Percentiles rank a stretch among this genome's conserved stretches.
These are phyloP conservation scores for Vicia faba DNA, from an alignment of 306 rosid genomes.

Conservation along the genomic window DNA sequence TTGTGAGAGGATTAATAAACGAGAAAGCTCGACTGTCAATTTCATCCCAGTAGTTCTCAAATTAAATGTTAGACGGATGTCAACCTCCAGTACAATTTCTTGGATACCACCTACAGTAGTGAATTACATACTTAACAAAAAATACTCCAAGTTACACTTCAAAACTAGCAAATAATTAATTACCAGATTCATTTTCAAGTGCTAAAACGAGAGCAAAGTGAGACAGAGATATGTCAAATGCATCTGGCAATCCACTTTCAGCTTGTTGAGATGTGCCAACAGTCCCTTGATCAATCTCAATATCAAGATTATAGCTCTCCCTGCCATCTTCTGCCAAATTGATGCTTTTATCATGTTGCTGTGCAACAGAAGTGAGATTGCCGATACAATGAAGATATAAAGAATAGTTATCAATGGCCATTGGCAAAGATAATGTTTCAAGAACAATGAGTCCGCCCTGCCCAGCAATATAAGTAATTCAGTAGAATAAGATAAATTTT, in stretches of 20 bases:
- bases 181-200: slow-evolving; percentile 70
- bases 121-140: slow-evolving; percentile 31
- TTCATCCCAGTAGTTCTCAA: slow-evolving; percentile 50
- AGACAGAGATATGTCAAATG: slow-evolving; percentile 59
- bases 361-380: slow-evolving; percentile 49
- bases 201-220: slow-evolving; percentile 56
- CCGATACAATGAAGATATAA: slow-evolving; percentile 49
- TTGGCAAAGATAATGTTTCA: slow-evolving; percentile 64
- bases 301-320: slow-evolving; percentile 39
- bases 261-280: slow-evolving; percentile 45
- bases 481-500: slow-evolving; percentile 30
- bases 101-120: slow-evolving; percentile 60
- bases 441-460: slow-evolving; percentile 85
- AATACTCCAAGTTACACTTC: neutral
- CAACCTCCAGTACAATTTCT: slow-evolving; percentile 68
- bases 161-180: slow-evolving; percentile 23
- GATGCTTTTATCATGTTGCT: slow-evolving; percentile 39
- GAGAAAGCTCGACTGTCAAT: slow-evolving; percentile 57
- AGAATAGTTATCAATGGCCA: slow-evolving; percentile 48
- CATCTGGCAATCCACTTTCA: slow-evolving; percentile 47
- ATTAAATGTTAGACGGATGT: slow-evolving; percentile 55
- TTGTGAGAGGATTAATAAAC: slow-evolving; percentile 65
- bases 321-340: slow-evolving; percentile 42
- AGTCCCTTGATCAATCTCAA: slow-evolving; percentile 44
- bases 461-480: slow-evolving; percentile 43